Evolutionary conservation across 768 basidiomycete species (phyloP).

Genomic region (Suillus discolor): DNA sequence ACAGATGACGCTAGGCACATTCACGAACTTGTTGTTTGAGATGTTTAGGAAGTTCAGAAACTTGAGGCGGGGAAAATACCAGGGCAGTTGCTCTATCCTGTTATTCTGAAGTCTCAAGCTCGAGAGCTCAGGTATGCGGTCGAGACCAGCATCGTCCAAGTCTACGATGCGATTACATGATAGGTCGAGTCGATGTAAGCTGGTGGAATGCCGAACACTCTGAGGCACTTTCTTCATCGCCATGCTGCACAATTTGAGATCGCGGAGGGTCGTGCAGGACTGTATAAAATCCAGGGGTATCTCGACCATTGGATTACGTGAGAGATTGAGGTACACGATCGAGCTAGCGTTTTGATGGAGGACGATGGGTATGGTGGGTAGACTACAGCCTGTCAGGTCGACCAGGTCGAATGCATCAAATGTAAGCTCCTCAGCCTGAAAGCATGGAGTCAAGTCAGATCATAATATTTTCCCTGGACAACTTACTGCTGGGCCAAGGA

Average conservation of each 20-base stretch:
- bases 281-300: conserved; percentile 97
- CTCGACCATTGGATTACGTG: conserved; percentile 94
- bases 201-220: conserved; percentile 72
- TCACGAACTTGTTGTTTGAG: conserved; percentile 91
- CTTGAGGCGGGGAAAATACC: conserved; percentile 78
- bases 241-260: conserved; percentile 88
- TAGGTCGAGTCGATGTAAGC: conserved; percentile 80
- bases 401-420: conserved; percentile 76
- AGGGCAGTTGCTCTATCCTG: conserved; percentile 82
- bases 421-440: conserved; percentile 71
- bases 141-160: conserved; percentile 83
- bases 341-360: conserved; percentile 83
- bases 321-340: conserved; percentile 85
- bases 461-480: not conserved
- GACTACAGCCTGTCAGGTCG: conserved; percentile 77
- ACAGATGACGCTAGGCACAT: conserved; percentile 74
- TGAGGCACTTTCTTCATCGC: conserved; percentile 93
- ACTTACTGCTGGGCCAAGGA: conserved; percentile 64
- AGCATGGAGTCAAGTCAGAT: conserved; percentile 9
- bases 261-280: conserved; percentile 78
- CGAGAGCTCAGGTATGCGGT: conserved; percentile 70
- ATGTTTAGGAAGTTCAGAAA: conserved; percentile 82
- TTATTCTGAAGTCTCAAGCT: conserved; percentile 87
- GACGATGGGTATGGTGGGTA: conserved; percentile 87
- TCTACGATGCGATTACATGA: conserved; percentile 91